These are phyloP conservation scores for Penicillium vulpinum DNA, from an alignment of 2,329 filamentous ascomycete genomes.

Conservation along the genomic window DNA sequence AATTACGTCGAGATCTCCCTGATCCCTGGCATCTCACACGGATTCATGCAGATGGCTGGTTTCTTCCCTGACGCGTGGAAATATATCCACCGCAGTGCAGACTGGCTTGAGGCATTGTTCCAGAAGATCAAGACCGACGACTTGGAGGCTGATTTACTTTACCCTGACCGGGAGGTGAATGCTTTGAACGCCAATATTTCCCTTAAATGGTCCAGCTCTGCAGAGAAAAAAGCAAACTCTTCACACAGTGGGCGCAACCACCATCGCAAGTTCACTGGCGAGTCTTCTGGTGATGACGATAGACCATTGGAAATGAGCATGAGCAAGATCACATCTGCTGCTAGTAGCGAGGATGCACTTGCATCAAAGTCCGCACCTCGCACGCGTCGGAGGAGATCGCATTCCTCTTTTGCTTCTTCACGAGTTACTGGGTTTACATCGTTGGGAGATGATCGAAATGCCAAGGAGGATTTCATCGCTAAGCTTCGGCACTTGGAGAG, in stretches of 20 bases:
- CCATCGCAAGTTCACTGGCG: conserved; percentile 46
- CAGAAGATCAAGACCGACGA: conserved; percentile 24
- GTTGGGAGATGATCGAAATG: conserved; percentile 6
- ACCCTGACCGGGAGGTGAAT: conserved; percentile 1
- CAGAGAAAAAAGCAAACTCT: conserved; percentile 8
- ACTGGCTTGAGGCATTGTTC: conserved; percentile 82
- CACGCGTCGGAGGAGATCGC: conserved; percentile 15
- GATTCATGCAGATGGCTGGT: conserved; percentile 86
- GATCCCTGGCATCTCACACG: conserved; percentile 86
- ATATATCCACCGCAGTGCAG: conserved; percentile 73
- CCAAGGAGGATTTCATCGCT: conserved; percentile 18
- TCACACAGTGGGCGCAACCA: conserved; percentile 41
- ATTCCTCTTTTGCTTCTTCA: conserved; percentile 21
- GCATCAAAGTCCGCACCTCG: conserved; percentile 3
- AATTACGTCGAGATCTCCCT: conserved; percentile 79
- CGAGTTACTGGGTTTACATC: conserved; percentile 15
- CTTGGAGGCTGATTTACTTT: conserved; percentile 19
- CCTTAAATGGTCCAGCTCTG: background rate
- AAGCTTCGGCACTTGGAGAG: conserved; percentile 22
- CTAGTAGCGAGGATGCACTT: conserved; percentile 13
- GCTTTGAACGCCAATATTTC: background rate
- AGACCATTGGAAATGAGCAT: conserved; percentile 77
- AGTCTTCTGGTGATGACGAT: conserved; percentile 79
- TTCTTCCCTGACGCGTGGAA: conserved; percentile 90
- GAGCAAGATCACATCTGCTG: conserved; percentile 34